Conservation (phyloP, 164 flowering plant species). For the Berberis thunbergii region DNA sequence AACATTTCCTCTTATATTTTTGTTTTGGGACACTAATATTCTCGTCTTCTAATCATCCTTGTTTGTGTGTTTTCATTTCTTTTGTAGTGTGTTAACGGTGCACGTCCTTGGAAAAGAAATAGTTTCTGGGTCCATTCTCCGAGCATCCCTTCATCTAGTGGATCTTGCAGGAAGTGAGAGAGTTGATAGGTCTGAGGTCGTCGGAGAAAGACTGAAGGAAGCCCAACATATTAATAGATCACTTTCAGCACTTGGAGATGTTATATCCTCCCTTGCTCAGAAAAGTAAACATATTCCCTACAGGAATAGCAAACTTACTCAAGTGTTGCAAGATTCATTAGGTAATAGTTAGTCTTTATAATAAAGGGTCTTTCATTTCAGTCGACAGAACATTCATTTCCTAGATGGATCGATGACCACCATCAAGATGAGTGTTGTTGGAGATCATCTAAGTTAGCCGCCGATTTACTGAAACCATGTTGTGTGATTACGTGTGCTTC, state of each 20-base stretch:
- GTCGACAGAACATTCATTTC: too few relatives aligned
- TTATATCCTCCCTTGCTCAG: constrained; percentile 82
- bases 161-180: constrained; percentile 98
- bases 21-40: not conserved
- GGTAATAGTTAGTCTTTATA: constrained; percentile 29
- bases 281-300: constrained; percentile 85
- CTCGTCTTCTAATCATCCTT: not conserved
- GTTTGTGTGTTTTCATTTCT: too few relatives aligned
- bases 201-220: constrained; percentile 84
- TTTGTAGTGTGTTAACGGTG: constrained; percentile 42
- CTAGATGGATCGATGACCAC: too few relatives aligned
- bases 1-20: not conserved
- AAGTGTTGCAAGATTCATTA: constrained; percentile 81
- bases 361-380: not conserved
- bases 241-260: constrained; percentile 90
- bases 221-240: constrained; percentile 85
- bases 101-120: constrained; percentile 81
- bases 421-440: too few relatives aligned
- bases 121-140: constrained; percentile 50
- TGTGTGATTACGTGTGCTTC: too few relatives aligned
- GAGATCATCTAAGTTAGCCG: too few relatives aligned
- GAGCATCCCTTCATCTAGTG: constrained; percentile 85
- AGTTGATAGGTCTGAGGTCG: constrained; percentile 82
- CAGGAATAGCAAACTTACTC: constrained; percentile 92
- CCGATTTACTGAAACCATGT: too few relatives aligned